Evolutionary conservation across 768 basidiomycete species (phyloP).

Genomic region (Dacryopinax primogenitus): DNA sequence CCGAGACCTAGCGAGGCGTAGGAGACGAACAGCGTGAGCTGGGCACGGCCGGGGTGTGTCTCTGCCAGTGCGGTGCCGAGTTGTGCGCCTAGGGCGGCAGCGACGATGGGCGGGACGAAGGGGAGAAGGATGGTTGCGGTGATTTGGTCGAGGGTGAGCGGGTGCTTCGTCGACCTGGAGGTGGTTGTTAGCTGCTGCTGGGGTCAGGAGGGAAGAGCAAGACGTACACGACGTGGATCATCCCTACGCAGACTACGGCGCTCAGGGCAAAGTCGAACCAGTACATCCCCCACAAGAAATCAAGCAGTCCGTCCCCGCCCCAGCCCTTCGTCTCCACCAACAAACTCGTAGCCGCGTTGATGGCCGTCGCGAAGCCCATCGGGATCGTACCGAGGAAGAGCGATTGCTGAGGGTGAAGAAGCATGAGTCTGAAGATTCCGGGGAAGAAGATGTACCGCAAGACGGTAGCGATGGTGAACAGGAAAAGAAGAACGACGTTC

Average conservation of each 20-base stretch:
- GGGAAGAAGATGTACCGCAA: constrained; percentile 45
- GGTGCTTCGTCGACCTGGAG: constrained; percentile 44
- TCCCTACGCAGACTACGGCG: constrained; percentile 44
- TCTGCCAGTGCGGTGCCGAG: constrained; percentile 39
- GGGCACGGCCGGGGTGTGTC: constrained; percentile 37
- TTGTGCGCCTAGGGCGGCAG: constrained; percentile 51
- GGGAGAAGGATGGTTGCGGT: constrained; percentile 62
- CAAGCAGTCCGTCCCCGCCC: constrained; percentile 42
- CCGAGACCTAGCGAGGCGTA: constrained; percentile 37
- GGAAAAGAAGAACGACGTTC: constrained; percentile 42
- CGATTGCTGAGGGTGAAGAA: constrained; percentile 39
- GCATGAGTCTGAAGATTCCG: constrained; percentile 38
- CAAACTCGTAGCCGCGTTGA: constrained; percentile 38
- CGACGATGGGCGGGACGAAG: constrained; percentile 59
- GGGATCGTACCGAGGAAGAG: constrained; percentile 37
- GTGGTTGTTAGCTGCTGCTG: background rate
- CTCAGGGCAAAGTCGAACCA: constrained; percentile 52
- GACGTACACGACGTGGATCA: constrained; percentile 54
- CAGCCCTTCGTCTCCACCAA: constrained; percentile 36
- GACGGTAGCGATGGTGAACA: constrained; percentile 36
- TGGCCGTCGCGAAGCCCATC: constrained; percentile 49
- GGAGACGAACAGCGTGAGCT: constrained; percentile 42
- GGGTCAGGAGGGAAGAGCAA: background rate
- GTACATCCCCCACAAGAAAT: constrained; percentile 51
- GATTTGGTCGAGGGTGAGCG: constrained; percentile 43